These are phyloP conservation scores for Benincasa hispida DNA, from an alignment of 306 rosid genomes.

Conservation along the genomic window DNA sequence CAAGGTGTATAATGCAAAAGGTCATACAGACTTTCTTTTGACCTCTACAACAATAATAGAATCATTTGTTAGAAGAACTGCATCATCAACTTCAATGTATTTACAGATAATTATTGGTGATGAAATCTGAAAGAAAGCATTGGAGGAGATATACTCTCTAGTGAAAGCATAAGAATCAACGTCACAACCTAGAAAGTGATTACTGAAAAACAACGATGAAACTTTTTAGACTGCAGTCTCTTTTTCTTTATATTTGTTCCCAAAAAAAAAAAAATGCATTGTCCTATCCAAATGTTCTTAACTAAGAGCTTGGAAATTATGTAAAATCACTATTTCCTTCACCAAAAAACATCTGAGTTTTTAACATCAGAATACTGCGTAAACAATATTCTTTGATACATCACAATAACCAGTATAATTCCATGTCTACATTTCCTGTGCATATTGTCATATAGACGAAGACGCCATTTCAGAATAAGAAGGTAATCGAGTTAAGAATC, in stretches of 20 bases:
- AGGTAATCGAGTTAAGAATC: background rate
- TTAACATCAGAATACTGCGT: background rate
- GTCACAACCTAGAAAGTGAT: background rate
- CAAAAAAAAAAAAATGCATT: background rate
- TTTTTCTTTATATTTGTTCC: background rate
- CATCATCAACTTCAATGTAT: background rate
- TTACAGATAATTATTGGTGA: background rate
- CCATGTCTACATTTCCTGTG: background rate
- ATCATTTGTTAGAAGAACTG: background rate
- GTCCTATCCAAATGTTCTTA: background rate
- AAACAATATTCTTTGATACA: background rate
- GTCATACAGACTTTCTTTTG: slow-evolving; percentile 60
- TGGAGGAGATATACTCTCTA: background rate
- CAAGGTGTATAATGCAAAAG: slow-evolving; percentile 63
- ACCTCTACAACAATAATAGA: slow-evolving; percentile 39
- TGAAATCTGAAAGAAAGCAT: background rate
- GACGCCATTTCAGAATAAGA: background rate
- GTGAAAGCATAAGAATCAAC: background rate
- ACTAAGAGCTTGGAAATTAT: background rate
- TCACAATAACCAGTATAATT: background rate
- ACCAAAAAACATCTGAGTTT: background rate
- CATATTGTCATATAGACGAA: background rate
- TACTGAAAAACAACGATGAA: background rate
- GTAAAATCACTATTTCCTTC: background rate
- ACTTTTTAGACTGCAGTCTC: background rate